Percentiles rank a stretch among this genome's conserved stretches.
Evolutionary conservation across 1,139 yeast species (phyloP).

Genomic region (Eremothecium coryli): DNA sequence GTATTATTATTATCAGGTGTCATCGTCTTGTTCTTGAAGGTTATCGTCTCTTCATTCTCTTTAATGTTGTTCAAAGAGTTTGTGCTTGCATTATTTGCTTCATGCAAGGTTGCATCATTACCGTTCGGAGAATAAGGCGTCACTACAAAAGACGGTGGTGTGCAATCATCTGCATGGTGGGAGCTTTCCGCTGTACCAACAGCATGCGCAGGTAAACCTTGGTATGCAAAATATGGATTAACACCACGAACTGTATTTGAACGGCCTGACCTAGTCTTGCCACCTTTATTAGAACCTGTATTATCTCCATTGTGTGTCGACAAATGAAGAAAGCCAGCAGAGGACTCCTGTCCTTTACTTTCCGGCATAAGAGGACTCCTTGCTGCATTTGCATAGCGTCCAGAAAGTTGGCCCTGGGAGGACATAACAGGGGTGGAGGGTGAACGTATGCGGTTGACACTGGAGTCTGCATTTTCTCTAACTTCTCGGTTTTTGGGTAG

Average conservation of each 20-base stretch:
- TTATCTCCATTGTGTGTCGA: no score
- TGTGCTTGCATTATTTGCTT: conserved; percentile 19
- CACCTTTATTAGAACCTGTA: neutral
- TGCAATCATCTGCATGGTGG: conserved; percentile 6
- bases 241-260: conserved; percentile 13
- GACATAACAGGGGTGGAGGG: conserved; percentile 23
- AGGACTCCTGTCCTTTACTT: no score
- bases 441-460: conserved; percentile 14
- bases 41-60: conserved; percentile 26
- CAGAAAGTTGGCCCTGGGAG: no score
- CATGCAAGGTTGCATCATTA: conserved; percentile 11
- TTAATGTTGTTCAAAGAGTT: conserved; percentile 26
- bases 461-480: neutral
- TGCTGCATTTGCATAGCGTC: no score
- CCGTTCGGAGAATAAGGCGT: conserved; percentile 14
- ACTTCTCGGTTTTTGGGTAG: neutral
- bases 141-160: conserved; percentile 7
- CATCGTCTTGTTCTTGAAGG: conserved; percentile 13
- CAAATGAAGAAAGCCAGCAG: no score
- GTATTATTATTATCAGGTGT: neutral
- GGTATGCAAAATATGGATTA: conserved; percentile 17
- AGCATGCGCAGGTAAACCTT: conserved; percentile 20
- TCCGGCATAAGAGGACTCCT: no score
- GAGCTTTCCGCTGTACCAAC: conserved; percentile 13
- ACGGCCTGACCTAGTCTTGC: conserved; percentile 12